Evolutionary conservation across 495 filamentous ascomycete species (phyloP).

Genomic region (Neurospora sp.): DNA sequence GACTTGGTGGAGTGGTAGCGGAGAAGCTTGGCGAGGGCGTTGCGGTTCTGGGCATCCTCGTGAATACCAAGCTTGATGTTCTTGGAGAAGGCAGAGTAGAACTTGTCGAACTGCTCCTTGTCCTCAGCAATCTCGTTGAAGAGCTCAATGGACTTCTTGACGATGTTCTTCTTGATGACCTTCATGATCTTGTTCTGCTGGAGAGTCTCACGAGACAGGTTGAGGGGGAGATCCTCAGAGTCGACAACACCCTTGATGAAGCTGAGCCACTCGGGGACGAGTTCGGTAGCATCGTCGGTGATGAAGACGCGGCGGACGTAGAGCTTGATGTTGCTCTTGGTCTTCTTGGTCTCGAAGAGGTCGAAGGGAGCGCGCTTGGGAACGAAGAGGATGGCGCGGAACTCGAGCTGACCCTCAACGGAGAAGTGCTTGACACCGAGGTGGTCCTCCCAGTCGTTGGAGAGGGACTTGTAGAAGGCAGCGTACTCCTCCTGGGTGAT

Average conservation of each 20-base stretch:
- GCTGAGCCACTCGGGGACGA: conserved; percentile 98
- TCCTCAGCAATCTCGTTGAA: conserved; percentile 98
- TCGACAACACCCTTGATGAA: conserved; percentile 99
- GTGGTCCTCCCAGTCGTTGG: conserved; percentile 99
- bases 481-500: conserved; percentile 97
- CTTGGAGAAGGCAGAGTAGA: conserved; percentile 99
- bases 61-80: conserved; percentile 99
- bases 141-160: conserved; percentile 99
- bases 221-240: conserved; percentile 97
- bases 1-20: conserved; percentile 99
- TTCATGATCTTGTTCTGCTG: conserved; percentile 99
- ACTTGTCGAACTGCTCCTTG: conserved; percentile 99
- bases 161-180: conserved; percentile 99
- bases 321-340: conserved; percentile 99
- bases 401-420: conserved; percentile 99
- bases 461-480: conserved; percentile 98
- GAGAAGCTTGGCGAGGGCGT: conserved; percentile 89
- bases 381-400: conserved; percentile 98
- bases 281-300: conserved; percentile 96
- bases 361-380: conserved; percentile 99
- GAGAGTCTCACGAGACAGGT: conserved; percentile 98
- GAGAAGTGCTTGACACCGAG: conserved; percentile 99
- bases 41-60: conserved; percentile 98
- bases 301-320: conserved; percentile 99
- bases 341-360: conserved; percentile 99